Conservation (phyloP, 2,329 filamentous ascomycete species). For the Sclerotinia spermophila region DNA sequence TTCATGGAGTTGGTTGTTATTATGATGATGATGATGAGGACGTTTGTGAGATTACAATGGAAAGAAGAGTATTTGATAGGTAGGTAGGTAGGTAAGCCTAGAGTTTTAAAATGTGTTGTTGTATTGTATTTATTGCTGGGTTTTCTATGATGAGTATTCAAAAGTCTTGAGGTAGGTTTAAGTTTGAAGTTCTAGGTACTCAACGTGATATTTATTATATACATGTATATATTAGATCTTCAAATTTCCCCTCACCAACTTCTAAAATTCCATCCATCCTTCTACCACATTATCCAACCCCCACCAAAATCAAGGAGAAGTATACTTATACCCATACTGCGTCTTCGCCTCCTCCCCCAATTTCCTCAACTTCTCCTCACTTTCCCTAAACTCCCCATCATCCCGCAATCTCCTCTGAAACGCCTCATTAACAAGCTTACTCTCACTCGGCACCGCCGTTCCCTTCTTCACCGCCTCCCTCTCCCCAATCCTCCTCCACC, state of each 20-base stretch:
- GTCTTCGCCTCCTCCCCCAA: conserved; percentile 30
- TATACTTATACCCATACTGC: conserved; percentile 34
- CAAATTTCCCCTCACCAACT: no score
- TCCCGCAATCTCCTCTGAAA: conserved; percentile 43
- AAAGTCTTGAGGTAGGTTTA: no score
- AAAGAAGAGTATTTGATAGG: no score
- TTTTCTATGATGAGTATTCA: neutral
- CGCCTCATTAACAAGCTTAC: conserved; percentile 41
- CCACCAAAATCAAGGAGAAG: conserved; percentile 26
- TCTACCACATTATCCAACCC: neutral
- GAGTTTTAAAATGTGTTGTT: no score
- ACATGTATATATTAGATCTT: neutral
- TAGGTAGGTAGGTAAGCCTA: no score
- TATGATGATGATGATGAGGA: no score
- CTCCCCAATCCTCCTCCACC: conserved; percentile 59
- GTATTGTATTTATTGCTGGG: neutral
- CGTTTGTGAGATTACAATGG: no score
- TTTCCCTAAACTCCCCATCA: conserved; percentile 47
- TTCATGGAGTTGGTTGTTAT: neutral
- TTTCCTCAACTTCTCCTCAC: conserved; percentile 38
- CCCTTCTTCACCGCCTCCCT: conserved; percentile 63
- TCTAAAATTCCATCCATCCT: neutral
- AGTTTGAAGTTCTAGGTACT: no score
- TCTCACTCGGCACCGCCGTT: conserved; percentile 53
- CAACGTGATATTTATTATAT: neutral